Conservation (phyloP, 371 early-diverging fungal species). For the Mucor irregularis region DNA sequence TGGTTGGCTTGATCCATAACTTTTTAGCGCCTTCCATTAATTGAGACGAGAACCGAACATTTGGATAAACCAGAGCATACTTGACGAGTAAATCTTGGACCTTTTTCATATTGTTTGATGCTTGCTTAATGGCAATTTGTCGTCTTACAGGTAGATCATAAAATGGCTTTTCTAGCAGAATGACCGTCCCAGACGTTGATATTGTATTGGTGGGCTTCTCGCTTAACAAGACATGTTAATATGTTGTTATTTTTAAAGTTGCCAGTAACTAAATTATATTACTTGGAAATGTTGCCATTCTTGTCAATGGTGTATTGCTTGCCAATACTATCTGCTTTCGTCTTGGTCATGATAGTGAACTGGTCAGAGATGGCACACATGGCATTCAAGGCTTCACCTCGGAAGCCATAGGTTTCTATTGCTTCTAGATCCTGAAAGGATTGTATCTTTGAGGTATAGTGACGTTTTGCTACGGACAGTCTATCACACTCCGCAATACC, state of each 20-base stretch:
- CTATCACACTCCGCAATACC: constrained; percentile 56
- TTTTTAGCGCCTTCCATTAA: constrained; percentile 4
- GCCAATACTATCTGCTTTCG: constrained; percentile 28
- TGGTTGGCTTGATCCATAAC: constrained; percentile 32
- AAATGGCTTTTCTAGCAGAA: constrained; percentile 41
- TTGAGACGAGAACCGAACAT: constrained; percentile 32
- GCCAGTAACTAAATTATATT: not conserved
- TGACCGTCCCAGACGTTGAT: constrained; percentile 32
- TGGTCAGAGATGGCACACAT: constrained; percentile 45
- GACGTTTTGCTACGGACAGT: constrained; percentile 42
- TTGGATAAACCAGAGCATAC: constrained; percentile 35
- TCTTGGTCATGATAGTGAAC: constrained; percentile 38
- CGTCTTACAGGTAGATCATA: constrained; percentile 46
- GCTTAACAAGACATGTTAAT: not conserved
- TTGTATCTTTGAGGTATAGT: constrained; percentile 76
- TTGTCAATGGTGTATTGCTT: constrained; percentile 35
- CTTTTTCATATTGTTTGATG: constrained; percentile 6
- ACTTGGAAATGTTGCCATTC: constrained; percentile 32
- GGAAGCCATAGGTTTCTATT: constrained; percentile 69
- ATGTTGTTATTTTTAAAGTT: no score
- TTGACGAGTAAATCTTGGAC: constrained; percentile 31
- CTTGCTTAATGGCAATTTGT: constrained; percentile 34
- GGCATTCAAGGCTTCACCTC: constrained; percentile 62
- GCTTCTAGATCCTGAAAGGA: constrained; percentile 57
- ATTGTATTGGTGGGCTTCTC: not conserved